Evolutionary conservation across 192 early-diverging fungal genomes (phyloP), one percentile per base, ranked within the genome.

Genomic region (Mortierella hygrophila): DNA sequence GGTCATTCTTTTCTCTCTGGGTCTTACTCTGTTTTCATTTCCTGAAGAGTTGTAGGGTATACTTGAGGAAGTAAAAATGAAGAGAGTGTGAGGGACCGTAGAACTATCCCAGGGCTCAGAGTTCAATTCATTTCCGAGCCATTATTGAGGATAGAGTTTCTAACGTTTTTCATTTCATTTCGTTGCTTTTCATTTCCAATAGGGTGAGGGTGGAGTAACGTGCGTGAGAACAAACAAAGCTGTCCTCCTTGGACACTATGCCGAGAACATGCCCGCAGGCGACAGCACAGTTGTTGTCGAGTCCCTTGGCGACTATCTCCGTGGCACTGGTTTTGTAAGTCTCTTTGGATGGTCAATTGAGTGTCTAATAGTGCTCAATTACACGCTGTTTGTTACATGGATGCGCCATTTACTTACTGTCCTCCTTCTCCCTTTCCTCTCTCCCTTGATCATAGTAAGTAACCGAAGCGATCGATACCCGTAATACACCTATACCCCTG

Each of bases 161-260:
- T 65, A 65, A 65, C 60, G 29, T 10, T 26, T 26, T 6, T 26
- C 35, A 35, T 26, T 57, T n/a, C n/a, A 9, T 32, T 32, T 65
- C n/a, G 18, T 65, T 65, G 35, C 60, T 35, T 32, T 32, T 35
- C 60, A 60, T 65, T 65, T 65, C 60, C n/a, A 32, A 49, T 83
- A 96, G 96, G 88, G 89, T 70, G 79, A 89, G 23, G 90, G 90
- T 83, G 97, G 97, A 76, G 86, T 94, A 73, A 89, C 93, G 77
- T 88, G 90, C 74, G 94, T 94, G 20, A 97, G 97, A 87, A 96
- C 97, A 26, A 95, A 92, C 76, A 94, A 96, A 88, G 93, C 96
- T 11, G 88, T 98, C 65, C 88, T 99, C 41, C 87, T 97, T 76
- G 94, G 93, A 49, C 75, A 92, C 65, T 95, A 95, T 82, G 84